Conservation (phyloP, 345 rosid genomes). For the Erysimum cheiranthoides region DNA sequence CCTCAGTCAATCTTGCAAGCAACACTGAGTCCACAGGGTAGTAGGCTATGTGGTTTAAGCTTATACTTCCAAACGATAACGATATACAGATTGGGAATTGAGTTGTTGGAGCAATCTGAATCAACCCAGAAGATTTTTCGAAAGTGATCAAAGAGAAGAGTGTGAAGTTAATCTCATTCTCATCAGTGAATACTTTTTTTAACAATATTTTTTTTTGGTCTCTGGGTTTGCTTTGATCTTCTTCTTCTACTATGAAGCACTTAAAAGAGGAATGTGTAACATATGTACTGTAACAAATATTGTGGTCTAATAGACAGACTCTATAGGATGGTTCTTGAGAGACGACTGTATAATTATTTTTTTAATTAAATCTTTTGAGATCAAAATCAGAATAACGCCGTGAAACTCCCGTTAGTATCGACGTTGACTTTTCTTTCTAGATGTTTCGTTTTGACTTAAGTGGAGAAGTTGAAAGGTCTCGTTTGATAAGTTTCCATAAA, state of each 20-base stretch:
- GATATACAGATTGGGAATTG: conserved; percentile 12
- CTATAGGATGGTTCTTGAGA: conserved; percentile 30
- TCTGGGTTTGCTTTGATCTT: conserved; percentile 32
- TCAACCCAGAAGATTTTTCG: conserved; percentile 19
- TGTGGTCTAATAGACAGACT: background rate
- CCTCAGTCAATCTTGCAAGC: conserved; percentile 57
- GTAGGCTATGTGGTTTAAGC: background rate
- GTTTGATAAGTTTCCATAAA: background rate
- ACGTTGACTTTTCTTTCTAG: background rate
- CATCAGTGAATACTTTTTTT: conserved; percentile 32
- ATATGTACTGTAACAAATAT: conserved; percentile 39
- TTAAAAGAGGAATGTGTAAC: conserved; percentile 21
- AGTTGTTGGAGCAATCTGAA: conserved; percentile 23
- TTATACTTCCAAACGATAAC: conserved; percentile 32
- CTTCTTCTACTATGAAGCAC: conserved; percentile 5
- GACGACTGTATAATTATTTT: conserved; percentile 41
- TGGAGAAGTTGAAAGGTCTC: conserved; percentile 18
- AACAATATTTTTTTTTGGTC: conserved; percentile 3
- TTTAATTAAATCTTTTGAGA: conserved; percentile 10
- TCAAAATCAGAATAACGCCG: conserved; percentile 11
- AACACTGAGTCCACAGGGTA: conserved; percentile 35
- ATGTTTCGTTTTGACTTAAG: background rate
- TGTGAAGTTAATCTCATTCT: conserved; percentile 32
- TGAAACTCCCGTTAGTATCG: background rate
- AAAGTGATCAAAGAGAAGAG: conserved; percentile 19